Evolutionary conservation across 2,329 filamentous ascomycete genomes (phyloP).

Genomic region (Cordyceps militaris): DNA sequence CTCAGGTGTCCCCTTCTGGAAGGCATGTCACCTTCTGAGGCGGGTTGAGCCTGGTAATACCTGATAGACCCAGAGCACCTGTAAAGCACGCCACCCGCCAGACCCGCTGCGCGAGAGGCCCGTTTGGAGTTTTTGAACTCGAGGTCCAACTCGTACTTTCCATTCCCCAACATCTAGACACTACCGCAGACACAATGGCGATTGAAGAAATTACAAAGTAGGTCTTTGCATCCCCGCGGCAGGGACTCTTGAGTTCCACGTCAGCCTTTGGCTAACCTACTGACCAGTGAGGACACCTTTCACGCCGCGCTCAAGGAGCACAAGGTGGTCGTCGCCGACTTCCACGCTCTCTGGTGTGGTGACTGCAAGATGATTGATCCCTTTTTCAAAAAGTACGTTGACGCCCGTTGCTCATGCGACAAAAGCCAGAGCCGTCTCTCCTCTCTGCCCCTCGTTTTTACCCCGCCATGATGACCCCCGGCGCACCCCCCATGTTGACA

Average conservation of each 20-base stretch:
- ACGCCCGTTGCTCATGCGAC: neutral
- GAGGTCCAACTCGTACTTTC: neutral
- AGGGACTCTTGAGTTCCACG: neutral
- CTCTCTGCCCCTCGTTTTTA: neutral
- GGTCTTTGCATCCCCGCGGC: neutral
- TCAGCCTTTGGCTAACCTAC: neutral
- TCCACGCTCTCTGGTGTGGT: conserved; percentile 81
- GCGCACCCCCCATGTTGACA: neutral
- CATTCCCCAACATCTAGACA: neutral
- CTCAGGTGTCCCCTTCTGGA: too few species aligned
- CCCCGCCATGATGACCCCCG: conserved; percentile 2
- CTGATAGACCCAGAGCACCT: neutral
- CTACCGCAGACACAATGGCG: conserved; percentile 1
- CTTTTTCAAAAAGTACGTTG: conserved; percentile 36
- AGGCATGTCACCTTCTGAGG: neutral
- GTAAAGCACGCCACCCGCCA: neutral
- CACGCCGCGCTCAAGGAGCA: conserved; percentile 21
- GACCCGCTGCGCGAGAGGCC: neutral
- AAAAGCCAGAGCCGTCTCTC: neutral
- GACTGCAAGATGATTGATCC: conserved; percentile 85
- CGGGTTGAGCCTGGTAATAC: neutral
- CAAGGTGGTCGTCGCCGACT: conserved; percentile 67
- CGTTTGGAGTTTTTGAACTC: neutral
- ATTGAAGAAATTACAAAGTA: conserved; percentile 13
- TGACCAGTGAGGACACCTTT: conserved; percentile 8